Conservation (phyloP, 108 stramenopile genomes). For the Poteriospumella lacustris region DNA sequence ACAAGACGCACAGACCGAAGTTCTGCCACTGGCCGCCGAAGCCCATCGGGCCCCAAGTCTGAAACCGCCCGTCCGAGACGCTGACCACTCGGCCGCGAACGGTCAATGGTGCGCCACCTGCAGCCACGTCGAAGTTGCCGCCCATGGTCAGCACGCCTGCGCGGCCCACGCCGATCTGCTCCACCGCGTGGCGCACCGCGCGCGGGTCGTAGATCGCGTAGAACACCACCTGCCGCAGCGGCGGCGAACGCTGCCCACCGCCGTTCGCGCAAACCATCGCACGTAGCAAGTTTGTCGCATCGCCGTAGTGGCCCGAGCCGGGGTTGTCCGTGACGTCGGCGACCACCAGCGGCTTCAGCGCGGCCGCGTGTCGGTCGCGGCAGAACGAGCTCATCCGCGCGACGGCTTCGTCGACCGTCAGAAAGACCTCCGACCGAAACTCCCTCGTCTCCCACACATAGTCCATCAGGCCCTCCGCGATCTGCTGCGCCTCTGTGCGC, state of each 20-base stretch:
- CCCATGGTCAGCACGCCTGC: constrained; percentile 7
- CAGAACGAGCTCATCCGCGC: no score
- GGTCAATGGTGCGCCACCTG: background rate
- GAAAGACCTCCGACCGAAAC: background rate
- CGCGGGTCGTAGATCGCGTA: constrained; percentile 4
- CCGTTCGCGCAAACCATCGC: no score
- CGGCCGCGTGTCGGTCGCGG: background rate
- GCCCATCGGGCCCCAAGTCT: constrained; percentile 22
- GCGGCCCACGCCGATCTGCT: background rate
- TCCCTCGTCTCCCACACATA: constrained; percentile 21
- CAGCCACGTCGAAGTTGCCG: background rate
- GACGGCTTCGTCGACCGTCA: background rate
- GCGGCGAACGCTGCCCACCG: background rate
- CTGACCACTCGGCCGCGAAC: background rate
- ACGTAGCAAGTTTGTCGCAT: background rate
- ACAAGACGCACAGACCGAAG: background rate
- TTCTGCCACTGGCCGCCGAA: background rate
- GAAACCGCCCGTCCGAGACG: background rate
- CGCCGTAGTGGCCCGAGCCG: constrained; percentile 22
- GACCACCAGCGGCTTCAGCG: background rate
- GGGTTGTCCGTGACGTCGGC: constrained; percentile 27
- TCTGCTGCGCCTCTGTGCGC: background rate
- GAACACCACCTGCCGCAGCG: background rate
- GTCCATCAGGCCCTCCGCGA: constrained; percentile 6
- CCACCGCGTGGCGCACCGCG: background rate